Evolutionary conservation across 805 yeast species (phyloP).

Genomic region (Hanseniaspora guilliermondii): DNA sequence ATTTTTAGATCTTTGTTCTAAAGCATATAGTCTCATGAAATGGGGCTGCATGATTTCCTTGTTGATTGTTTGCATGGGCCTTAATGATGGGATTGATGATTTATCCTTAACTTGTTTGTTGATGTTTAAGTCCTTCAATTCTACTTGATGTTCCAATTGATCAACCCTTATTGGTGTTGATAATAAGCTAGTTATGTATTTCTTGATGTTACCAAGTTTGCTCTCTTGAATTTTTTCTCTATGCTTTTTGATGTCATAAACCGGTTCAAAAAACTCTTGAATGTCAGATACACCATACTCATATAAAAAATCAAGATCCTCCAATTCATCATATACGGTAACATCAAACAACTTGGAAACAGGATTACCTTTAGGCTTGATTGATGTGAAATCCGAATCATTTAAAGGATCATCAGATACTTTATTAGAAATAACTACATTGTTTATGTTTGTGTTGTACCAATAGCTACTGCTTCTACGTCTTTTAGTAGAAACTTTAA

Average conservation of each 20-base stretch:
- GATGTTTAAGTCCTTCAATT: neutral
- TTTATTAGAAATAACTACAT: neutral
- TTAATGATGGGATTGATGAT: neutral
- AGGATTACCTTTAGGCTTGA: neutral
- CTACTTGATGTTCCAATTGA: neutral
- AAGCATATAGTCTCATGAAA: conserved; percentile 24
- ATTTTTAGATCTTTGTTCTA: conserved; percentile 21
- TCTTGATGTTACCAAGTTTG: neutral
- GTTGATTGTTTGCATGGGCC: neutral
- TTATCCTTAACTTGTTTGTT: neutral
- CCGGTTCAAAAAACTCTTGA: conserved; percentile 18
- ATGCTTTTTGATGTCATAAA: conserved; percentile 15
- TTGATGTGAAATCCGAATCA: neutral
- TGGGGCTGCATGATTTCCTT: conserved; percentile 24
- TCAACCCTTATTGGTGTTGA: neutral
- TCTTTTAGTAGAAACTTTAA: neutral
- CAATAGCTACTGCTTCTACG: conserved; percentile 9
- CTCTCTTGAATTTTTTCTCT: neutral
- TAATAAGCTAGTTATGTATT: neutral
- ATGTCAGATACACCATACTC: conserved; percentile 17
- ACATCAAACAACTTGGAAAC: conserved; percentile 14
- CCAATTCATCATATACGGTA: conserved; percentile 17
- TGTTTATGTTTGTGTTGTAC: conserved; percentile 7
- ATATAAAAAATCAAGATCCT: conserved; percentile 22
- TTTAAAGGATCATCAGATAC: neutral